Evolutionary conservation across 2,329 filamentous ascomycete genomes (phyloP).

Genomic region (Helicocarpus griseus): DNA sequence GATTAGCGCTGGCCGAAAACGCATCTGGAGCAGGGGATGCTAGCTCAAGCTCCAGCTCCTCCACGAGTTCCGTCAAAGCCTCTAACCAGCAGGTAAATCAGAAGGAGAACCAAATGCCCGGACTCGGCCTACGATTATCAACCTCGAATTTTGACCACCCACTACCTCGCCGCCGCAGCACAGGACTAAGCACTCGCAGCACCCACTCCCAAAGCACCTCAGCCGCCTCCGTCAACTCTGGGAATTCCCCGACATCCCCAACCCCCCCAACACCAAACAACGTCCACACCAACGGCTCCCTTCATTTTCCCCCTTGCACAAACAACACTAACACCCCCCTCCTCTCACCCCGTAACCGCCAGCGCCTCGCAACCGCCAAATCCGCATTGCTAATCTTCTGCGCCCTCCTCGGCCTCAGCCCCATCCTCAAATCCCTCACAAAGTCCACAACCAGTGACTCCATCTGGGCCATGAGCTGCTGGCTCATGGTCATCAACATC

Average conservation of each 20-base stretch:
- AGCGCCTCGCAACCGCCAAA: conserved; percentile 72
- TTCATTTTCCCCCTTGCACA: conserved; percentile 19
- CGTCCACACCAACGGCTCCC: conserved; percentile 12
- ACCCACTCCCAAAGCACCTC: conserved; percentile 46
- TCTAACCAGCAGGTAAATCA: conserved; percentile 11
- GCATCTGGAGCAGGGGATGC: conserved; percentile 19
- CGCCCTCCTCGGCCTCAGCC: conserved; percentile 80
- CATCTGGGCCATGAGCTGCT: conserved; percentile 94
- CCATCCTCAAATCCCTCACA: conserved; percentile 94
- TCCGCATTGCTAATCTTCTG: conserved; percentile 89
- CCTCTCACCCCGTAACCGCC: conserved; percentile 48
- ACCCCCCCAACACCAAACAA: conserved; percentile 14
- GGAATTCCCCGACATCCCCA: conserved; percentile 21
- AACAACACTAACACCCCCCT: conserved; percentile 18
- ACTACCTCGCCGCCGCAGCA: conserved; percentile 20
- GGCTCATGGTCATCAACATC: conserved; percentile 88
- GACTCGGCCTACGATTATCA: conserved; percentile 35
- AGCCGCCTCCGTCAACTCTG: conserved; percentile 46
- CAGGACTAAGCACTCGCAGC: conserved; percentile 29
- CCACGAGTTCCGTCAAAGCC: conserved; percentile 18
- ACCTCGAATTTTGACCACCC: conserved; percentile 24
- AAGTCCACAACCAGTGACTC: conserved; percentile 84
- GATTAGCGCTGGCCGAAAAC: conserved; percentile 19
- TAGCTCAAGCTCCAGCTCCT: neutral
- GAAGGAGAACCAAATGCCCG: conserved; percentile 27